Evolutionary conservation across 257 asterid genomes (phyloP).

Genomic region (Solanum arcanum): DNA sequence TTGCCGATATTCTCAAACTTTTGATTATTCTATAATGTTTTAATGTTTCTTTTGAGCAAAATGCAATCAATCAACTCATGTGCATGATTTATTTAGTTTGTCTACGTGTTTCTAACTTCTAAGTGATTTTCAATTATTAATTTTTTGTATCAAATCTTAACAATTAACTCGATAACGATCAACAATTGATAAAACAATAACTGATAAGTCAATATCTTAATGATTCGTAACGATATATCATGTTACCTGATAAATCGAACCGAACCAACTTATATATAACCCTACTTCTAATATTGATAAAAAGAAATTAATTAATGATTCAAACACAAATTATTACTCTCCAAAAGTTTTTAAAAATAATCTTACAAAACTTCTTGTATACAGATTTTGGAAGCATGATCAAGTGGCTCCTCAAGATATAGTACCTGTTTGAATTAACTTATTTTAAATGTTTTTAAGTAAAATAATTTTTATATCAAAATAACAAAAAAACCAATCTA

Average conservation of each 20-base stretch:
- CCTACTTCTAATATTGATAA: no score
- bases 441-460: accelerated
- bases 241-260: no score
- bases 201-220: not conserved
- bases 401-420: not conserved
- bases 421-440: no score
- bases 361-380: not conserved
- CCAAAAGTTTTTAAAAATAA: not conserved
- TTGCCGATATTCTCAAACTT: accelerated
- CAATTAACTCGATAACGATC: accelerated
- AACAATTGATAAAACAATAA: no score
- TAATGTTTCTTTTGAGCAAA: no score
- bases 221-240: not conserved
- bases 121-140: no score
- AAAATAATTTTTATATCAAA: no score
- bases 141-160: no score
- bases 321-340: not conserved
- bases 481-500: no score
- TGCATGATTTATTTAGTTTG: no score
- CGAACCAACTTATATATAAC: accelerated
- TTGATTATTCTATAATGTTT: not conserved
- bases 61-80: no score
- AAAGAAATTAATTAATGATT: not conserved
- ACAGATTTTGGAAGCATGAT: not conserved
- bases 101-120: no score